Conservation (phyloP, 169 alveolate species). For the Plasmodium cynomolgi region DNA sequence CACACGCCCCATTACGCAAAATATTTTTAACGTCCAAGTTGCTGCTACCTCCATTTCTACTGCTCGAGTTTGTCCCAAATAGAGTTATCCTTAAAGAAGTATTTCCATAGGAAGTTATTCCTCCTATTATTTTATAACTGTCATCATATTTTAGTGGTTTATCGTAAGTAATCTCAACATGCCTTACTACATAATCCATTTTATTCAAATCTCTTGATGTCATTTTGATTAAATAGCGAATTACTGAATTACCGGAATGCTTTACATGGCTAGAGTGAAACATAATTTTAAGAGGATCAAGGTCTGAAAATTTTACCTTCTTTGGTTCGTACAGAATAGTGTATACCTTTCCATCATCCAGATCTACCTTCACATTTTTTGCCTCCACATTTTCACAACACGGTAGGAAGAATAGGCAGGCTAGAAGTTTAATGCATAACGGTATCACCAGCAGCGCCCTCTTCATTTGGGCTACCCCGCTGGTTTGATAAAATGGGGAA, state of each 20-base stretch:
- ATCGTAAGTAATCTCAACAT: constrained; percentile 11
- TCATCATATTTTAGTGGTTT: constrained; percentile 18
- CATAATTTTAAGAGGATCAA: constrained; percentile 25
- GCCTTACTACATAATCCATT: background rate
- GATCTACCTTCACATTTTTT: constrained; percentile 1
- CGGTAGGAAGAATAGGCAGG: background rate
- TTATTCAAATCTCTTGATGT: background rate
- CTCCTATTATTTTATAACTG: constrained; percentile 38
- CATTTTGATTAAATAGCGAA: background rate
- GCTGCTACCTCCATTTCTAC: background rate
- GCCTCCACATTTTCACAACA: constrained; percentile 8
- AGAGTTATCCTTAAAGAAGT: constrained; percentile 7
- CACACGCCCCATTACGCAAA: background rate
- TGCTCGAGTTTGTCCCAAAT: constrained; percentile 4
- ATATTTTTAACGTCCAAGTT: background rate
- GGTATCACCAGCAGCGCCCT: background rate
- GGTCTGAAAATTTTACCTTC: constrained; percentile 26
- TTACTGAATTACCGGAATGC: constrained; percentile 26
- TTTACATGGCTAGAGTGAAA: constrained; percentile 44
- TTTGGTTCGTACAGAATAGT: constrained; percentile 21
- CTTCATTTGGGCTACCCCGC: constrained; percentile 4
- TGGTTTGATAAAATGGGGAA: background rate
- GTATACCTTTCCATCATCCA: constrained; percentile 18
- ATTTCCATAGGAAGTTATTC: constrained; percentile 38
- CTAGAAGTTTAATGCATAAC: background rate